Conservation (phyloP, 441 rosid genomes). For the Populus hybrid region DNA sequence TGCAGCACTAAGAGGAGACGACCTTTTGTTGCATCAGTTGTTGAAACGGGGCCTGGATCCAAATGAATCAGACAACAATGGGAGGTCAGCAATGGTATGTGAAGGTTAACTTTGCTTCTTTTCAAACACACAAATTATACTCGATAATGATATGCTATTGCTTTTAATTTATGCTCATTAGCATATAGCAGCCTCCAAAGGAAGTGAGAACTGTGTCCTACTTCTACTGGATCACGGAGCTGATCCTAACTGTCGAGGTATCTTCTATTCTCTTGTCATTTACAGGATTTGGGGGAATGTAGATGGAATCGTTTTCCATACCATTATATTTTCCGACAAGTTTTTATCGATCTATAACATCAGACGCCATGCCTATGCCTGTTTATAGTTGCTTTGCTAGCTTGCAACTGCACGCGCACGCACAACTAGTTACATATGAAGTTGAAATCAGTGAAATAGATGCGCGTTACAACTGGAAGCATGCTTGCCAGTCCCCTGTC, state of each 20-base stretch:
- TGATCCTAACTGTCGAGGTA: slow-evolving; percentile 68
- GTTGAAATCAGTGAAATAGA: neutral
- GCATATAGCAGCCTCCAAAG: slow-evolving; percentile 79
- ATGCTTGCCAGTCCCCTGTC: slow-evolving; percentile 8
- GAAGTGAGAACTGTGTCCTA: slow-evolving; percentile 57
- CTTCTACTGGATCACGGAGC: slow-evolving; percentile 55
- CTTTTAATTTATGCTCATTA: slow-evolving; percentile 17
- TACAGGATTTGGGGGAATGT: neutral
- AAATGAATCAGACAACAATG: slow-evolving; percentile 66
- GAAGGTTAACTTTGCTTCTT: slow-evolving; percentile 3
- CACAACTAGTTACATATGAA: neutral
- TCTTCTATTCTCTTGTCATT: slow-evolving; percentile 4
- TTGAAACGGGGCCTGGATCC: slow-evolving; percentile 68
- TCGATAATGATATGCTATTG: neutral
- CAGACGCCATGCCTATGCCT: too few species aligned
- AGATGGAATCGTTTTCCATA: neutral
- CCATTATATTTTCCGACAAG: neutral
- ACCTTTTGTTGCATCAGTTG: slow-evolving; percentile 48
- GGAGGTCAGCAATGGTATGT: slow-evolving; percentile 65
- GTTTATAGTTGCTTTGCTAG: neutral
- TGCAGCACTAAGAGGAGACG: slow-evolving; percentile 65
- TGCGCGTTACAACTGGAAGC: neutral
- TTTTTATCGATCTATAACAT: neutral
- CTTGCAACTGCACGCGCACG: neutral
- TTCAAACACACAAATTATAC: neutral